Conservation (phyloP, 106 monocot species). For the Hemerocallis citrina region DNA sequence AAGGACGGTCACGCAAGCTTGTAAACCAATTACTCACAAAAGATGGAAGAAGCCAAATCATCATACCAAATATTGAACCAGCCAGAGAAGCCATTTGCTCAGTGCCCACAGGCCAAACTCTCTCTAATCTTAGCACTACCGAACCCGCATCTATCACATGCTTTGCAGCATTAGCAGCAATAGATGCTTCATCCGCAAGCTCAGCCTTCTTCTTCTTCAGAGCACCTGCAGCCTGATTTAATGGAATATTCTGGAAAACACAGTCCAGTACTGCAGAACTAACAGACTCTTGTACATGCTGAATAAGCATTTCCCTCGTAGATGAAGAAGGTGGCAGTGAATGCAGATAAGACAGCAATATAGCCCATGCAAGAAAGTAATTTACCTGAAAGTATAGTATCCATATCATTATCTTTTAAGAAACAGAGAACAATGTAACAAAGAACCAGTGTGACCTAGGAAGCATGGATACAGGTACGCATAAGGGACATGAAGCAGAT, state of each 20-base stretch:
- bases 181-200: slow-evolving; percentile 50
- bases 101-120: slow-evolving; percentile 65
- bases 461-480: background rate
- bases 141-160: slow-evolving; percentile 45
- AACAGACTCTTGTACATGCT: slow-evolving; percentile 70
- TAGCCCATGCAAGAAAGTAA: slow-evolving; percentile 73
- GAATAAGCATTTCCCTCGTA: slow-evolving; percentile 48
- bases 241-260: slow-evolving; percentile 89
- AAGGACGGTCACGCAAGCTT: slow-evolving; percentile 70
- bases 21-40: slow-evolving; percentile 94
- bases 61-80: slow-evolving; percentile 84
- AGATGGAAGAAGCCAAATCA: slow-evolving; percentile 83
- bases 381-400: slow-evolving; percentile 49
- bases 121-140: slow-evolving; percentile 39
- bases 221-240: slow-evolving; percentile 30
- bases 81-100: slow-evolving; percentile 78
- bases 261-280: slow-evolving; percentile 62
- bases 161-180: slow-evolving; percentile 70
- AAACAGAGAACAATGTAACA: background rate
- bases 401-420: slow-evolving; percentile 3
- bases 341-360: slow-evolving; percentile 68
- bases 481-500: no score
- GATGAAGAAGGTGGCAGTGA: slow-evolving; percentile 59
- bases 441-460: no score
- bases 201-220: slow-evolving; percentile 70